phyloP scores from a whole-genome alignment of 139 green algal species.

The Coelastrella sp. region DNA sequence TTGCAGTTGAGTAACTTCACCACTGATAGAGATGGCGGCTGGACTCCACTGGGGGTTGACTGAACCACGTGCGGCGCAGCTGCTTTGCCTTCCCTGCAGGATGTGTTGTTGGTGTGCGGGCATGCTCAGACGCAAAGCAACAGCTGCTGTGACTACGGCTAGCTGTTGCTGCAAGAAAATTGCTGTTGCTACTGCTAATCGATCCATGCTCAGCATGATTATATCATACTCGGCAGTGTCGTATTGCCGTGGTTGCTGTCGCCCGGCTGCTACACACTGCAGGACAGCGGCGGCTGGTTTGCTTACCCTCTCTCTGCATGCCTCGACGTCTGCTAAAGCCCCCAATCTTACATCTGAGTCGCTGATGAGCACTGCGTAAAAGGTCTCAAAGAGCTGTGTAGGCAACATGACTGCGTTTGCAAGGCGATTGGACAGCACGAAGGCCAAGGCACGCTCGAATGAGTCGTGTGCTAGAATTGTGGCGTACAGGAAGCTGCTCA shows the following conservation, averaged over 20 bases:
- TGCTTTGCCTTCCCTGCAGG: no score
- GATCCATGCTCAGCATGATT: no score
- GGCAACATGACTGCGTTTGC: slow-evolving; percentile 89
- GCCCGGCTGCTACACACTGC: background rate
- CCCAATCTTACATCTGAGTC: slow-evolving; percentile 62
- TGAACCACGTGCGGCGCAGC: no score
- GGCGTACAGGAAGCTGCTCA: slow-evolving; percentile 95
- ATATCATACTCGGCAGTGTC: no score
- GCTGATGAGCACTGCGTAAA: slow-evolving; percentile 76
- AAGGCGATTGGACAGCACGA: slow-evolving; percentile 97
- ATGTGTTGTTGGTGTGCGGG: no score
- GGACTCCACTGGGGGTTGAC: no score
- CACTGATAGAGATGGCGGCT: no score
- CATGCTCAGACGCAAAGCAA: no score
- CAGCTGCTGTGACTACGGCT: no score
- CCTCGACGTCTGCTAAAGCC: slow-evolving; percentile 78
- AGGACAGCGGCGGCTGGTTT: background rate
- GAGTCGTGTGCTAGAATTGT: slow-evolving; percentile 92
- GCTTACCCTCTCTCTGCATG: slow-evolving; percentile 72
- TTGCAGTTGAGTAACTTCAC: background rate
- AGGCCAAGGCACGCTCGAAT: slow-evolving; percentile 88
- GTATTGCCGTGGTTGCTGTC: no score
- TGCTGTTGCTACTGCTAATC: no score
- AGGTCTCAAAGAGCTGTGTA: slow-evolving; percentile 94
- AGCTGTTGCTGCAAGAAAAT: no score